A percentile compares a stretch with the other conserved stretches of the same genome.
Conservation (phyloP, 2,329 filamentous ascomycete genomes). For the Westerdykella sp. region DNA sequence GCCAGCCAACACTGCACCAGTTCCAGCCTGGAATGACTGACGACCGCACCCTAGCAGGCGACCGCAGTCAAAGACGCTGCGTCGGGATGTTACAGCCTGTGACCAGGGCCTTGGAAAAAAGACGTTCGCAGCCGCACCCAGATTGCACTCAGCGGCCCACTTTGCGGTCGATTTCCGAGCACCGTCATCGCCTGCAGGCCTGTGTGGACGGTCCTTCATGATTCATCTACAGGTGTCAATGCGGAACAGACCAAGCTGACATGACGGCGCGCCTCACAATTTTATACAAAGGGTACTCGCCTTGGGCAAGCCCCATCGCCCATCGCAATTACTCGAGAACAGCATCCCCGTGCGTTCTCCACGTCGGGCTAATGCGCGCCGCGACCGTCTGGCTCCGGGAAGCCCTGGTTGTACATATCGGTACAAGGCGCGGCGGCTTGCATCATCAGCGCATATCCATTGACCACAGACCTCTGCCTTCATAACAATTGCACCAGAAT, state of each 20-base stretch:
- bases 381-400: neutral
- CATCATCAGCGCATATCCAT: no score
- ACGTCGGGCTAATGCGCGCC: conserved; percentile 27
- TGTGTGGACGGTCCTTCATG: conserved; percentile 7
- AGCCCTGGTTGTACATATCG: neutral
- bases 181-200: conserved; percentile 7
- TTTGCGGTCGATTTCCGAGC: conserved; percentile 16
- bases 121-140: conserved; percentile 24
- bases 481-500: neutral
- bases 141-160: conserved; percentile 14
- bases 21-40: conserved; percentile 2
- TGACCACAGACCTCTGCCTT: no score
- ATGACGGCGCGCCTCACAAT: neutral
- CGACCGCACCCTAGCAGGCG: conserved; percentile 8
- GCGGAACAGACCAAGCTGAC: neutral
- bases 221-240: conserved; percentile 8
- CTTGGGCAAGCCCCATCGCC: neutral
- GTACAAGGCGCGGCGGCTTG: no score
- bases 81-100: conserved; percentile 21
- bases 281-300: neutral
- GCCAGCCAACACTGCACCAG: conserved; percentile 3
- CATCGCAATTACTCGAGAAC: conserved; percentile 15
- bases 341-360: conserved; percentile 33
- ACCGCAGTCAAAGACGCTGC: conserved; percentile 15
- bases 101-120: conserved; percentile 25